Conservation (phyloP, 495 filamentous ascomycete genomes). For the Hyphodiscus hymeniophilus region DNA sequence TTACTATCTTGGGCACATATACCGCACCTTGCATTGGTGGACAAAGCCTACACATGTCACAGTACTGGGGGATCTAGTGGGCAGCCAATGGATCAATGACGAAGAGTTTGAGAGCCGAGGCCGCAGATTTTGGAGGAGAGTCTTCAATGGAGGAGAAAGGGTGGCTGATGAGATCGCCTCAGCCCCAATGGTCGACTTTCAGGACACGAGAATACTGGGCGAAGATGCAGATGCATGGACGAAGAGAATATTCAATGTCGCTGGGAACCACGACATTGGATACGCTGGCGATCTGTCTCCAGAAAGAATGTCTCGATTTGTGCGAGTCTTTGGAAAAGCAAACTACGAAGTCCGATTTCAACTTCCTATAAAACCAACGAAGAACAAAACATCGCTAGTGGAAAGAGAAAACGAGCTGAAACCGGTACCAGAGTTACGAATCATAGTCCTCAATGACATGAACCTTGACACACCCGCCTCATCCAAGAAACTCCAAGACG, state of each 20-base stretch:
- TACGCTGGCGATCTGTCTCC: constrained; percentile 83
- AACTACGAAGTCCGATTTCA: constrained; percentile 83
- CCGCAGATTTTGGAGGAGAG: constrained; percentile 70
- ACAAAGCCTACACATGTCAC: constrained; percentile 76
- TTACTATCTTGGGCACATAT: constrained; percentile 88
- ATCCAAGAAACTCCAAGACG: constrained; percentile 52
- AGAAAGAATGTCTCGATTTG: constrained; percentile 67
- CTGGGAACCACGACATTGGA: constrained; percentile 92
- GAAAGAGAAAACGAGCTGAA: constrained; percentile 25
- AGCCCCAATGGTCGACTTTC: constrained; percentile 35
- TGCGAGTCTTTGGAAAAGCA: constrained; percentile 69
- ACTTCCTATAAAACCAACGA: constrained; percentile 36
- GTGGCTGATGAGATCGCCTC: constrained; percentile 55
- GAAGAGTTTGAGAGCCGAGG: constrained; percentile 70
- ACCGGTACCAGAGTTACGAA: constrained; percentile 53
- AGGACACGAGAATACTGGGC: constrained; percentile 44
- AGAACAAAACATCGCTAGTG: constrained; percentile 13
- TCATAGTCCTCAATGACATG: constrained; percentile 84
- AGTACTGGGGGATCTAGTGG: constrained; percentile 84
- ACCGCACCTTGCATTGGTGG: constrained; percentile 77
- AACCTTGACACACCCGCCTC: constrained; percentile 79
- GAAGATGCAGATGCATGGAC: constrained; percentile 52
- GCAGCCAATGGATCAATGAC: constrained; percentile 92
- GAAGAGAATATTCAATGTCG: constrained; percentile 73
- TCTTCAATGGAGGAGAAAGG: constrained; percentile 60